Evolutionary conservation across 1,284 basidiomycete species (phyloP).

Genomic region (Ganoderma resinaceum): DNA sequence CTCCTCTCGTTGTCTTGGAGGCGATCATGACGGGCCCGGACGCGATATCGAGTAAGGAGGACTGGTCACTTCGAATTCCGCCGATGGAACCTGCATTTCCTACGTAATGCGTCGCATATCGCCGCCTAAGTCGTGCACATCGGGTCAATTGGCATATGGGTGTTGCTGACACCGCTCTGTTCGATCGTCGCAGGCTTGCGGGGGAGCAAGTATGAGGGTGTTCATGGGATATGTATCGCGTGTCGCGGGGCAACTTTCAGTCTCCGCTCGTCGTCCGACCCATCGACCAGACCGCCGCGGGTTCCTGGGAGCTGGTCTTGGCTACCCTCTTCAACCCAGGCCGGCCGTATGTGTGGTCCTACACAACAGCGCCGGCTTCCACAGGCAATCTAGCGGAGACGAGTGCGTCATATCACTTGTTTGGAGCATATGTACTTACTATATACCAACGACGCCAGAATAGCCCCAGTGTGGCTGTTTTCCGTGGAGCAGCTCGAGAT

Average conservation of each 20-base stretch:
- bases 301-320: neutral
- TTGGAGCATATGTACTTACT: neutral
- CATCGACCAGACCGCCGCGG: neutral
- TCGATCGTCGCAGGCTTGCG: neutral
- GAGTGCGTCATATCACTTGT: neutral
- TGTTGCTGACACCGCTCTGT: neutral
- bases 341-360: neutral
- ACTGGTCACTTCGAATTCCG: neutral
- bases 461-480: neutral
- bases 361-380: neutral
- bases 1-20: neutral
- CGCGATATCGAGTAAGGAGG: neutral
- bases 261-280: slow-evolving; percentile 11
- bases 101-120: neutral
- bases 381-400: neutral
- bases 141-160: neutral
- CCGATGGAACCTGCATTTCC: neutral
- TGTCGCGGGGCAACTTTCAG: slow-evolving; percentile 7
- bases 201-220: neutral
- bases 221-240: neutral
- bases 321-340: neutral
- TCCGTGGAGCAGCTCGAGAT: neutral
- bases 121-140: neutral
- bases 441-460: neutral
- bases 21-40: neutral